These are phyloP conservation scores for Fusarium stilboides DNA, from an alignment of 2,329 filamentous ascomycete species.

Conservation along the genomic window DNA sequence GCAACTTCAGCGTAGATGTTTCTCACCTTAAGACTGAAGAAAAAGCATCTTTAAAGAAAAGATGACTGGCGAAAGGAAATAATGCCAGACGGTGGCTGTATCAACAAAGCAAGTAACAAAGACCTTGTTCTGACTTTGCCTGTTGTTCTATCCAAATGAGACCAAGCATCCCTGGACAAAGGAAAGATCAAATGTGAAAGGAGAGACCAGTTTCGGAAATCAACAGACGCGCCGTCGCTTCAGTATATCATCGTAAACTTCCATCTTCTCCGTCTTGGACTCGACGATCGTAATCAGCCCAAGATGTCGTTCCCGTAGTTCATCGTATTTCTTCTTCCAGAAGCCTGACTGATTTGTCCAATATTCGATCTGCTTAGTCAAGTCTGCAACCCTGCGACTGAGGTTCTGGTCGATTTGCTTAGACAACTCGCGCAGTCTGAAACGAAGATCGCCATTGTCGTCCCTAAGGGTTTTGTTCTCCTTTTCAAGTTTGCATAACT, in stretches of 20 bases:
- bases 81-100: constrained; percentile 9
- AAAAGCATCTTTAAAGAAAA: not conserved
- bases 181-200: constrained; percentile 4
- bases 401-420: constrained; percentile 53
- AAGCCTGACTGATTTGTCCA: constrained; percentile 54
- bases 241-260: constrained; percentile 55
- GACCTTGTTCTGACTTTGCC: not conserved
- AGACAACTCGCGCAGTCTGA: constrained; percentile 54
- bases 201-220: not conserved
- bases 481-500: constrained; percentile 55
- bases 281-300: constrained; percentile 51
- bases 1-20: not conserved
- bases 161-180: constrained; percentile 1
- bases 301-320: constrained; percentile 48
- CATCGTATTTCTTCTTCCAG: constrained; percentile 53
- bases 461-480: constrained; percentile 56
- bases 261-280: constrained; percentile 53
- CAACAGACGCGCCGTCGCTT: constrained; percentile 52
- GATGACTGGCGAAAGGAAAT: constrained; percentile 13
- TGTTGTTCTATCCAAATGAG: constrained; percentile 12
- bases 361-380: constrained; percentile 54
- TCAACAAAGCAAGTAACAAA: constrained; percentile 14
- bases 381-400: constrained; percentile 53
- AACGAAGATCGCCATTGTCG: constrained; percentile 56
- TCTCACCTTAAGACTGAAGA: constrained; percentile 18